phyloP scores from a whole-genome alignment of 2,329 filamentous ascomycete species.

The Neonectria coccinea region DNA sequence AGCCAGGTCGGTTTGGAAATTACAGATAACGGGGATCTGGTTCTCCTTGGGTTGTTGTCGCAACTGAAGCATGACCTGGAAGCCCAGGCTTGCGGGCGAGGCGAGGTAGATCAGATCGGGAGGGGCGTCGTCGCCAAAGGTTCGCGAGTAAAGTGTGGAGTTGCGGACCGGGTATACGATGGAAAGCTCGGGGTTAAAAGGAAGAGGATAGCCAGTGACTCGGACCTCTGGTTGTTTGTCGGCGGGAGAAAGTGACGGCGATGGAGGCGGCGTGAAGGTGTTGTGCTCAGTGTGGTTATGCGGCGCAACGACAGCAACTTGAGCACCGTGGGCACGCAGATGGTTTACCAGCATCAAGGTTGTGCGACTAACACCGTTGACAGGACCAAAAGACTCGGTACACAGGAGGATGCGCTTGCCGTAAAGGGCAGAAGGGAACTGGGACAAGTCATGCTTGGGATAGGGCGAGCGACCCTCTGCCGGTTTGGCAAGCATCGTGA shows the following conservation, averaged over 20 bases:
- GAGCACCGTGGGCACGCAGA: conserved; percentile 70
- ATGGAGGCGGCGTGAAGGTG: conserved; percentile 62
- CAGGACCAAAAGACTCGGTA: conserved; percentile 77
- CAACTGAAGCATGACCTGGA: conserved; percentile 77
- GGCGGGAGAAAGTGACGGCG: conserved; percentile 47
- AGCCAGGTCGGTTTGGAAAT: conserved; percentile 78
- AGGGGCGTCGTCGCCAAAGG: conserved; percentile 62
- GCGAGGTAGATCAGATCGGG: conserved; percentile 78
- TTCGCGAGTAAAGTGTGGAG: conserved; percentile 68
- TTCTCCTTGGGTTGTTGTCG: conserved; percentile 66
- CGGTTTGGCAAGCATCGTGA: conserved; percentile 32
- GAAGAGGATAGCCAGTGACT: conserved; percentile 73
- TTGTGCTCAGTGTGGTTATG: conserved; percentile 66
- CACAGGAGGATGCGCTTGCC: conserved; percentile 74
- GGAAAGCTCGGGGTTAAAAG: conserved; percentile 78
- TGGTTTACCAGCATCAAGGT: conserved; percentile 77
- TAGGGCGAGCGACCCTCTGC: conserved; percentile 22
- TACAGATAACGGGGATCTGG: conserved; percentile 72
- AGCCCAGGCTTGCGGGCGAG: conserved; percentile 76
- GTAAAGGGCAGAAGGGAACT: conserved; percentile 62
- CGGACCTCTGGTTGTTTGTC: conserved; percentile 64
- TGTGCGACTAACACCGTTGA: conserved; percentile 79
- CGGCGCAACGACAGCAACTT: conserved; percentile 75
- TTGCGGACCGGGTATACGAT: conserved; percentile 77
- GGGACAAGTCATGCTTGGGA: conserved; percentile 54